Base-by-base conservation (phyloP, 306 rosid species). In the Dryas alaskensis region DNA sequence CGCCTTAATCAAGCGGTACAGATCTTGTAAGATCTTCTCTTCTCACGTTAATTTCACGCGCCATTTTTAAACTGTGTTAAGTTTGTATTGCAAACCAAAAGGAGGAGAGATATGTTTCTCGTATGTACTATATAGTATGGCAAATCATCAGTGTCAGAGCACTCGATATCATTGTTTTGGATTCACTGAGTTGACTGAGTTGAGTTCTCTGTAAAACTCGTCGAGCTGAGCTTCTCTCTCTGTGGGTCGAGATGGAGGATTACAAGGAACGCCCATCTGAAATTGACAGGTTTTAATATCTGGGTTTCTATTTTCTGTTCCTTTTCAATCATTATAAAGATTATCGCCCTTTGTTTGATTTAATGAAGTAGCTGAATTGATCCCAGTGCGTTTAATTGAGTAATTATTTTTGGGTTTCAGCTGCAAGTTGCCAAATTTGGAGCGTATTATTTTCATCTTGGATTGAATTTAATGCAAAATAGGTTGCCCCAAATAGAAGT, bases 241-340 rank as follows among this genome's bases (percentile, higher is more conserved):
- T 47, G 71, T 19, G 73, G 81, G 70, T 72, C 49, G 73, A 81
- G 64, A 83, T 85, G 85, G 81, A 85, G 16, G 78, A 74, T 52
- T 48, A 44, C 54, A 57, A 52, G 25, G 65, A 60, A 1, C 73
- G 58, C 76, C 79, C 80, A 74, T 69, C 83, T 70, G 83, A 76
- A 53, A 46, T 77, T 27, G 48, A 79, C 90, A 88, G 93, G 93
- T 88, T 72, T 71, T 11, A 12, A 43, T 49, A 42, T 69, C 70
- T 74, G 75, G 80, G 67, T 68, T 60, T 63, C 70, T 50, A 13
- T 73, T 11, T 65, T 72, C 31, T 69, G 8, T 65, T 40, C 27
- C 39, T 44, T 70, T 70, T 53, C 27, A 17, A 13, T 70, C 44
- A 7, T 55, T 57, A 6, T 22, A 8, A 14, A 44, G 45, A 44